Conservation (phyloP, 441 rosid species). For the Populus trichocarpa region DNA sequence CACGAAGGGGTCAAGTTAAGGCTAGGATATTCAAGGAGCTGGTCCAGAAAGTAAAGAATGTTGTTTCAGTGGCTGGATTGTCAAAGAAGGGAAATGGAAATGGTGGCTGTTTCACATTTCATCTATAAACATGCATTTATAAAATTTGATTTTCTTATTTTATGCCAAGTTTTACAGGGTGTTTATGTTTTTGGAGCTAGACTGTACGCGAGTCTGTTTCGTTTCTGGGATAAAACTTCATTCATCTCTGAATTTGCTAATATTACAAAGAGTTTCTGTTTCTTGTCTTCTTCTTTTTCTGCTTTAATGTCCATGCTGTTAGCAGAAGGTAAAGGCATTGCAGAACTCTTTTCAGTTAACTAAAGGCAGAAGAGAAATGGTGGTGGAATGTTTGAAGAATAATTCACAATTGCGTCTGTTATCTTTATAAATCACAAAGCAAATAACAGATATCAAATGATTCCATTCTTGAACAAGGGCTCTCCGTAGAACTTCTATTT, state of each 20-base stretch:
- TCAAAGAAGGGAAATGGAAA: background rate
- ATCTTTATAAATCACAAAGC: background rate
- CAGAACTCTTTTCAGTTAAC: background rate
- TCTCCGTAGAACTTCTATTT: background rate
- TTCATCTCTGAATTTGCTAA: background rate
- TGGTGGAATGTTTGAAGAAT: background rate
- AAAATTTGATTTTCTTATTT: background rate
- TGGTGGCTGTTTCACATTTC: background rate
- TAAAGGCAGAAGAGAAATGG: background rate
- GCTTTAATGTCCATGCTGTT: background rate
- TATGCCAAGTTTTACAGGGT: background rate
- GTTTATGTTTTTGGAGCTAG: background rate
- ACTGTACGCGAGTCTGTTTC: background rate
- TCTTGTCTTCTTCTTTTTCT: background rate
- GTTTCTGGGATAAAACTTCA: background rate
- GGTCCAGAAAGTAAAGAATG: background rate
- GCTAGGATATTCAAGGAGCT: slow-evolving; percentile 17
- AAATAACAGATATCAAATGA: background rate
- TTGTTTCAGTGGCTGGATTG: background rate
- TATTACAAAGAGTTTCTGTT: background rate
- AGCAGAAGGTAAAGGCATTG: background rate
- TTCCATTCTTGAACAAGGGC: background rate
- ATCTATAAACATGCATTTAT: background rate
- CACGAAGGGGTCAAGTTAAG: slow-evolving; percentile 34
- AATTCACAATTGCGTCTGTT: background rate